Evolutionary conservation across 1,284 basidiomycete species (phyloP).

Genomic region (Vanrija humicola): DNA sequence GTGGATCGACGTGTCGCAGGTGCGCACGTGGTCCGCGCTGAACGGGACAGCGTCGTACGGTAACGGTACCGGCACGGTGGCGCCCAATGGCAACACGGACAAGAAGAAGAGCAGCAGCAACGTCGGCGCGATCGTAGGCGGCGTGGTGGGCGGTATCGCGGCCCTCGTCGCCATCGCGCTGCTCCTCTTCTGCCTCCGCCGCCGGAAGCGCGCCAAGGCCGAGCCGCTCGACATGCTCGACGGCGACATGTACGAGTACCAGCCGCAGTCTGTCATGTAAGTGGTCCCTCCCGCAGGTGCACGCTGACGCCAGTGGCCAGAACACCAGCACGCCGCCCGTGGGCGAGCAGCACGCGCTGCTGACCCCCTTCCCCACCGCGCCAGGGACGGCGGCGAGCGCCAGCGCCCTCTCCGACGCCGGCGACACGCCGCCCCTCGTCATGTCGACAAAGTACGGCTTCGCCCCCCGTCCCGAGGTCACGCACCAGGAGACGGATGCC

Average conservation of each 20-base stretch:
- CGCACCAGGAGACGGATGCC: background rate
- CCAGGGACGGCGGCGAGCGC: background rate
- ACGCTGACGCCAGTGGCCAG: no score
- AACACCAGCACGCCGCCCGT: no score
- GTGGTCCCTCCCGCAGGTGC: background rate
- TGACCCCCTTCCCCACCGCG: background rate
- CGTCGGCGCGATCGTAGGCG: background rate
- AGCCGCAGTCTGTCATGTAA: background rate
- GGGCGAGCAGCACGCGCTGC: background rate
- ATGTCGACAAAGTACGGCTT: background rate
- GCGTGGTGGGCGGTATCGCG: background rate
- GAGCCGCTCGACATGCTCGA: background rate
- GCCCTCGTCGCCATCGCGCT: background rate
- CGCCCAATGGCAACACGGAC: background rate
- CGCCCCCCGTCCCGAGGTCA: background rate
- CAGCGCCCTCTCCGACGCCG: no score
- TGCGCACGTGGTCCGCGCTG: background rate
- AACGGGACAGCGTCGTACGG: background rate
- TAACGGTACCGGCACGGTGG: no score
- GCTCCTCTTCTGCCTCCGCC: background rate
- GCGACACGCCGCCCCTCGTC: no score
- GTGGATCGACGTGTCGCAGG: slow-evolving; percentile 1
- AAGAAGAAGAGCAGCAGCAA: background rate
- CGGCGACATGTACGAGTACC: background rate
- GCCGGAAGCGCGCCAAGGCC: background rate